phyloP scores from a whole-genome alignment of 2,329 filamentous ascomycete genomes.

The Xylariaceae sp. region DNA sequence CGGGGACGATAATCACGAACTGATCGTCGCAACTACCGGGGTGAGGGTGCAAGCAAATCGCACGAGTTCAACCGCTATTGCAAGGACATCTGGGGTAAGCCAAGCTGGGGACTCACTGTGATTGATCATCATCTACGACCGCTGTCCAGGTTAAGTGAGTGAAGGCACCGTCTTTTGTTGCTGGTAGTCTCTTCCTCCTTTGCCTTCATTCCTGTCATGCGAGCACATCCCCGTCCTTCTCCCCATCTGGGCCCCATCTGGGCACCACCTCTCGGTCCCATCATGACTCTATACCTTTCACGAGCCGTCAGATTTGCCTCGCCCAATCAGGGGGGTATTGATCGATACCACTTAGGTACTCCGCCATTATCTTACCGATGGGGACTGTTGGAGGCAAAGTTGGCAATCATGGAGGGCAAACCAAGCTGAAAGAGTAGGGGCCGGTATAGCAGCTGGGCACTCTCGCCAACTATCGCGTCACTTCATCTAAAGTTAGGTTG shows the following conservation, averaged over 20 bases:
- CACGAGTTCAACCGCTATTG: neutral
- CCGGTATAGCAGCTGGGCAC: neutral
- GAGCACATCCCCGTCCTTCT: neutral
- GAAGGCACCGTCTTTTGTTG: neutral
- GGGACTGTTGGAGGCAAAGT: neutral
- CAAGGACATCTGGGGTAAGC: constrained; percentile 2
- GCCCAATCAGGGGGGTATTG: neutral
- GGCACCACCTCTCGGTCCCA: neutral
- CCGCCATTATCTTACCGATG: neutral
- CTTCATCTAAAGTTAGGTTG: neutral
- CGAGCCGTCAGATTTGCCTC: neutral
- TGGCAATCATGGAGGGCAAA: neutral
- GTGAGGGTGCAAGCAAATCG: constrained; percentile 4
- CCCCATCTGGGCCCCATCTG: neutral
- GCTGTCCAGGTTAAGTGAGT: neutral
- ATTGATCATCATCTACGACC: neutral
- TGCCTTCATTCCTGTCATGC: neutral
- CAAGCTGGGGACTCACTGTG: constrained; percentile 1
- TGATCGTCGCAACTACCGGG: constrained; percentile 26
- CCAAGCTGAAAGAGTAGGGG: neutral
- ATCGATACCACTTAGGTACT: neutral
- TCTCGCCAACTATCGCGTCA: neutral
- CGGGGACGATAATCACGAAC: constrained; percentile 17
- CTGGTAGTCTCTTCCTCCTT: neutral
- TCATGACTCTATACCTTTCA: neutral